phyloP scores from a whole-genome alignment of 2,329 filamentous ascomycete genomes.

The Blumeria hordei region DNA sequence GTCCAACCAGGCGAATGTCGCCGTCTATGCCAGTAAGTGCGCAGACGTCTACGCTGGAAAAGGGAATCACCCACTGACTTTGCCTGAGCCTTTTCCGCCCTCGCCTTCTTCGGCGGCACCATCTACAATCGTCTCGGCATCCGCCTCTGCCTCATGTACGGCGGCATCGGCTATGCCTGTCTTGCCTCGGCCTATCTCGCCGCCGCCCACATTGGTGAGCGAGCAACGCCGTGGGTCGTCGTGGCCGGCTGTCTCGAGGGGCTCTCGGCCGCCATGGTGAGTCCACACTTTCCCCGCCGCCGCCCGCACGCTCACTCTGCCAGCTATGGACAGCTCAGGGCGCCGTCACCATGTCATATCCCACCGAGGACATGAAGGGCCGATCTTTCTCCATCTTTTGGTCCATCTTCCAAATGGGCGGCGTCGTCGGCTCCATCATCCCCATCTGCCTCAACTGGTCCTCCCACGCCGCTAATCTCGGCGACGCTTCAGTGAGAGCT shows the following conservation, averaged over 20 bases:
- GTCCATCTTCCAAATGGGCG: constrained; percentile 86
- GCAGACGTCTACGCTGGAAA: too few species aligned
- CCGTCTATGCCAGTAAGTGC: constrained; percentile 3
- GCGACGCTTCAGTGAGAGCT: constrained; percentile 22
- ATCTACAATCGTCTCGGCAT: constrained; percentile 57
- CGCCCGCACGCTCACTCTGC: neutral
- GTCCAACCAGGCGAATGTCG: constrained; percentile 3
- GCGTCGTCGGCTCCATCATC: constrained; percentile 47
- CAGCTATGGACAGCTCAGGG: constrained; percentile 58
- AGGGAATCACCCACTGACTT: too few species aligned
- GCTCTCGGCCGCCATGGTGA: constrained; percentile 43
- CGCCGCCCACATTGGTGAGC: constrained; percentile 42
- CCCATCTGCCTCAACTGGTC: constrained; percentile 1
- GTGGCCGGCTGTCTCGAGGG: constrained; percentile 57
- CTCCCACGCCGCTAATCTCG: neutral
- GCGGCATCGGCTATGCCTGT: constrained; percentile 53
- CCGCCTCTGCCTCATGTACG: constrained; percentile 40
- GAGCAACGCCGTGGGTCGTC: constrained; percentile 37
- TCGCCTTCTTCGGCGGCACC: constrained; percentile 50
- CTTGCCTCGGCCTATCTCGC: constrained; percentile 47
- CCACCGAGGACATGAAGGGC: constrained; percentile 57
- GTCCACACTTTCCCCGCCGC: neutral
- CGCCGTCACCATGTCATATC: constrained; percentile 78
- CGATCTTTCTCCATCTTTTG: constrained; percentile 80
- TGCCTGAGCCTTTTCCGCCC: constrained; percentile 26